phyloP scores from a whole-genome alignment of 441 rosid species.

The Rhodomyrtus psidioides region DNA sequence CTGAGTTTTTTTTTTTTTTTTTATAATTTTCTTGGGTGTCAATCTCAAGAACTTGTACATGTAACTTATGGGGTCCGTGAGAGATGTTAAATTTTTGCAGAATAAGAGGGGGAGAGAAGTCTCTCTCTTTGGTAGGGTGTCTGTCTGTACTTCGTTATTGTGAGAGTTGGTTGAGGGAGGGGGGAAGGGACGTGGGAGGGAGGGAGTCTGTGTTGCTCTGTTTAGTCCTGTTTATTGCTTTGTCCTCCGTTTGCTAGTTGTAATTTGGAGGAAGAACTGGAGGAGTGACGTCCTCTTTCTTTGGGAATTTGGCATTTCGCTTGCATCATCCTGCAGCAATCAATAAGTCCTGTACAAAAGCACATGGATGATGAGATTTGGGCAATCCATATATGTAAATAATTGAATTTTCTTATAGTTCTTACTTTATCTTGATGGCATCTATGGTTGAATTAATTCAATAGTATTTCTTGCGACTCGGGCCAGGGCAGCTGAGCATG shows the following conservation, averaged over 20 bases:
- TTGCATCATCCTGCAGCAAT: neutral
- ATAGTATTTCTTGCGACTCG: neutral
- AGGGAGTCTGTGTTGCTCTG: neutral
- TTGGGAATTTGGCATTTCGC: neutral
- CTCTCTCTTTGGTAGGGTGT: neutral
- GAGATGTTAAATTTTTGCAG: constrained; percentile 20
- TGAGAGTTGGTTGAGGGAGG: neutral
- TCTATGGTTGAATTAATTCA: neutral
- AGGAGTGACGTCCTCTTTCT: neutral
- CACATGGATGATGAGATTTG: neutral
- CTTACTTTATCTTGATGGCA: neutral
- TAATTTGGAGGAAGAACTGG: neutral
- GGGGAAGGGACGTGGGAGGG: neutral
- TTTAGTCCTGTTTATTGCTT: neutral
- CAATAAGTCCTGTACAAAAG: neutral
- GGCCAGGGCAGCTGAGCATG: neutral
- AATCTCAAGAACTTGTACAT: neutral
- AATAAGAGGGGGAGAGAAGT: constrained; percentile 11
- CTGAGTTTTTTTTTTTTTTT: neutral
- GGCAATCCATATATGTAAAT: neutral
- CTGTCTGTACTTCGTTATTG: neutral
- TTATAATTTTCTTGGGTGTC: neutral
- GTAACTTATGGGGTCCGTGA: neutral
- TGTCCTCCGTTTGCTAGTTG: neutral
- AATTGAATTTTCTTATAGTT: neutral